A percentile compares a stretch with the other conserved stretches of the same genome.
phyloP scores from a whole-genome alignment of 345 rosid genomes.

The Conringia planisiliqua region DNA sequence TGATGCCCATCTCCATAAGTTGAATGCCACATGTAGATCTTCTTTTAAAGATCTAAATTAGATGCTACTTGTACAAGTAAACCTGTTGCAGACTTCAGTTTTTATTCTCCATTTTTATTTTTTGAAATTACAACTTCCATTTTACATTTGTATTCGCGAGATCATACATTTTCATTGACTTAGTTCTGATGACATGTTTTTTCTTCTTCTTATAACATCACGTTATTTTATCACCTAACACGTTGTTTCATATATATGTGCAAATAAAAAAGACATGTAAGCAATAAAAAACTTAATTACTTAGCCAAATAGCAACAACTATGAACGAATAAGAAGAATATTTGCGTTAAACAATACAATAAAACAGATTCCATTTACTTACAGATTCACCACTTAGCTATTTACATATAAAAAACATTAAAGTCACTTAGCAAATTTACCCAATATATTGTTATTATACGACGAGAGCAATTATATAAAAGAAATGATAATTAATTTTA shows the following conservation, averaged over 20 bases:
- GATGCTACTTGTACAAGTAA: constrained; percentile 21
- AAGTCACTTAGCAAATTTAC: not conserved
- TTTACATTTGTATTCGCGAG: not conserved
- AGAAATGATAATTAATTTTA: not conserved
- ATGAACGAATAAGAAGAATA: not conserved
- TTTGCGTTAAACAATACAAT: not conserved
- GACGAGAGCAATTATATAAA: not conserved
- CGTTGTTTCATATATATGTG: not conserved
- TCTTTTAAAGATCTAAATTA: constrained; percentile 21
- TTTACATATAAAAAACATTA: not conserved
- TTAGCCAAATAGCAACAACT: not conserved
- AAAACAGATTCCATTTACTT: not conserved
- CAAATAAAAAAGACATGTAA: not conserved
- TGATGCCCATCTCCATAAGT: constrained; percentile 27
- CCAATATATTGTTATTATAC: not conserved
- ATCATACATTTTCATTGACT: not conserved
- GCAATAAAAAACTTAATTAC: not conserved
- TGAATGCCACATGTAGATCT: constrained; percentile 28
- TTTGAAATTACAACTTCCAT: not conserved
- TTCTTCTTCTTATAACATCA: not conserved
- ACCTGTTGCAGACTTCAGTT: not conserved
- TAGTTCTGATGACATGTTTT: not conserved
- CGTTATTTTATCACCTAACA: not conserved
- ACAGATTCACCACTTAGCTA: not conserved
- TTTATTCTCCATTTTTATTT: not conserved